These are phyloP conservation scores for Fusarium hostae DNA, from an alignment of 2,329 filamentous ascomycete genomes.

Conservation along the genomic window DNA sequence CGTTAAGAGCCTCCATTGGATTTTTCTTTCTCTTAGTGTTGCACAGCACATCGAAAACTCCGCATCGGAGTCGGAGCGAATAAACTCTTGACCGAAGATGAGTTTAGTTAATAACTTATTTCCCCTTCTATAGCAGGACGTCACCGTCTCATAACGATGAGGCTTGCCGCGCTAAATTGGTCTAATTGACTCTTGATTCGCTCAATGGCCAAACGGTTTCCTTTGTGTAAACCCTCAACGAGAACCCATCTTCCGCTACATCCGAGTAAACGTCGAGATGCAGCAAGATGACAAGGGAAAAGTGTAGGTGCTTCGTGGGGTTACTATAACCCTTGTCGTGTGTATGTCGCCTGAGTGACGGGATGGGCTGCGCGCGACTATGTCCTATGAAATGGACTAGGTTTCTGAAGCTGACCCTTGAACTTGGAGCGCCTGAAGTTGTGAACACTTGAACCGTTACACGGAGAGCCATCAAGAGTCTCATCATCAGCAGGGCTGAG, in stretches of 20 bases:
- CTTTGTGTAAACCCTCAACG: constrained; percentile 7
- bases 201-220: constrained; percentile 26
- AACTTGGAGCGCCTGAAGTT: constrained; percentile 4
- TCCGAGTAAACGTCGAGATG: constrained; percentile 26
- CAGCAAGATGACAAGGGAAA: neutral
- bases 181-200: constrained; percentile 13
- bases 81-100: constrained; percentile 18
- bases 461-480: constrained; percentile 4
- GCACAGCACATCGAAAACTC: constrained; percentile 2
- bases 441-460: constrained; percentile 21
- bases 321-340: constrained; percentile 14
- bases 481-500: constrained; percentile 27
- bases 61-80: constrained; percentile 32
- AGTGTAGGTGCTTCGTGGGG: constrained; percentile 26
- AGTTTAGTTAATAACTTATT: neutral
- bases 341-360: constrained; percentile 13
- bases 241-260: constrained; percentile 30
- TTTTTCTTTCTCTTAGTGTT: neutral
- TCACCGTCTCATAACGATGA: constrained; percentile 35
- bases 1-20: constrained; percentile 17
- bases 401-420: constrained; percentile 29
- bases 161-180: constrained; percentile 23
- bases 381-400: constrained; percentile 4
- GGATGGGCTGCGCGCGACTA: constrained; percentile 28
- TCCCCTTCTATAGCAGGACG: constrained; percentile 15